Evolutionary conservation across 495 filamentous ascomycete genomes (phyloP).

Genomic region (Podospora conica): DNA sequence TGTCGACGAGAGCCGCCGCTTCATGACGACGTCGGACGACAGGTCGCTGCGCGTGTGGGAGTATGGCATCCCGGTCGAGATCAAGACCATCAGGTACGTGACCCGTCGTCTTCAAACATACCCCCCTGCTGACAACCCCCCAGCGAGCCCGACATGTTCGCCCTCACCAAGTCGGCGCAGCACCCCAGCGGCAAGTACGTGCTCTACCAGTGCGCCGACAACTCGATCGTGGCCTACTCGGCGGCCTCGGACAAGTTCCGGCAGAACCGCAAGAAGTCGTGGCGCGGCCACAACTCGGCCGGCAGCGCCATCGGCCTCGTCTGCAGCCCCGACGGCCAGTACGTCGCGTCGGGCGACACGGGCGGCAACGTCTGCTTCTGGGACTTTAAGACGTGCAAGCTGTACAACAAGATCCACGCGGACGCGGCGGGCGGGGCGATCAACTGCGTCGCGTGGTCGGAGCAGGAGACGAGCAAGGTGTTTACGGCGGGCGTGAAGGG

Average conservation of each 20-base stretch:
- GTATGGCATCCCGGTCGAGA: conserved; percentile 83
- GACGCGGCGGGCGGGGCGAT: conserved; percentile 61
- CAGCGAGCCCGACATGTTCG: conserved; percentile 95
- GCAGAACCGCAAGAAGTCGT: conserved; percentile 94
- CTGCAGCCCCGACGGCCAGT: conserved; percentile 84
- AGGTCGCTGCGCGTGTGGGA: conserved; percentile 95
- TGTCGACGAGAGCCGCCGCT: conserved; percentile 87
- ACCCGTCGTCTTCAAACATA: neutral
- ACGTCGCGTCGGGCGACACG: conserved; percentile 75
- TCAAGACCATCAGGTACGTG: conserved; percentile 36
- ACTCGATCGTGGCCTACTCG: conserved; percentile 94
- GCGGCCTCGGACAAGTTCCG: conserved; percentile 80
- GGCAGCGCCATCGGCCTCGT: conserved; percentile 88
- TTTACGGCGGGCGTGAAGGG: conserved; percentile 87
- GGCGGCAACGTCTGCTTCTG: conserved; percentile 90
- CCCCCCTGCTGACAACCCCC: conserved; percentile 65
- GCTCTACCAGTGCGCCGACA: conserved; percentile 86
- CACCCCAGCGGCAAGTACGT: conserved; percentile 92
- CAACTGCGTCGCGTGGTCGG: conserved; percentile 84
- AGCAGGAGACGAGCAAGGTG: conserved; percentile 90
- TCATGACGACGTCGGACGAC: conserved; percentile 97
- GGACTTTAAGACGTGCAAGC: conserved; percentile 98
- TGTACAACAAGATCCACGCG: conserved; percentile 91
- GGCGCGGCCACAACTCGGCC: conserved; percentile 90
- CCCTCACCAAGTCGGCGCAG: conserved; percentile 69